phyloP scores from a whole-genome alignment of 73 alveolate genomes.

The Tetrahymena borealis region DNA sequence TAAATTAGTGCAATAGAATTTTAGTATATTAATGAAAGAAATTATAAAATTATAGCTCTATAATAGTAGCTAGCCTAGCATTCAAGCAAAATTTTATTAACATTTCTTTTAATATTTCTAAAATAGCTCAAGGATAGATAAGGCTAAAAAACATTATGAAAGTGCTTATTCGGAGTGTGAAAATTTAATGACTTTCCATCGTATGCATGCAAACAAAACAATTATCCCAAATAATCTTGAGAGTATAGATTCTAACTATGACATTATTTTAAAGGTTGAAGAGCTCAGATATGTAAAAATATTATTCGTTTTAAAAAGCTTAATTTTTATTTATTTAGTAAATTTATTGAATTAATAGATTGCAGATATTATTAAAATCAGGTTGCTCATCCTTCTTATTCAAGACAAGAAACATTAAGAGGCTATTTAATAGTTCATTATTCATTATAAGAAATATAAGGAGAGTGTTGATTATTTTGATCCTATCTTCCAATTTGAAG shows the following conservation, averaged over 20 bases:
- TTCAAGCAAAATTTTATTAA: too few species aligned
- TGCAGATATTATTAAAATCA: not conserved
- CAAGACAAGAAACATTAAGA: not conserved
- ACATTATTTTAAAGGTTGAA: not conserved
- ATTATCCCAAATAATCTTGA: not conserved
- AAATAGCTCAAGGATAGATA: not conserved
- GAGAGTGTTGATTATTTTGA: not conserved
- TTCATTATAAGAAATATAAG: not conserved
- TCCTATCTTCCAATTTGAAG: not conserved
- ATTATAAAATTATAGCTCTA: too few species aligned
- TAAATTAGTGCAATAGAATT: too few species aligned
- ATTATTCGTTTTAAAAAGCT: not conserved
- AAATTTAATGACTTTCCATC: not conserved
- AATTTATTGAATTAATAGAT: not conserved
- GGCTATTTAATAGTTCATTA: not conserved
- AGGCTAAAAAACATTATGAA: not conserved
- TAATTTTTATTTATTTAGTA: not conserved
- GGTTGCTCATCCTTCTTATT: not conserved
- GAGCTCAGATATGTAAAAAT: not conserved
- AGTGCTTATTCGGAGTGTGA: not conserved
- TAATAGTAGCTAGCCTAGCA: too few species aligned
- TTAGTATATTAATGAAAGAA: too few species aligned
- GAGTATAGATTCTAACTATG: not conserved
- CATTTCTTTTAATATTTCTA: too few species aligned
- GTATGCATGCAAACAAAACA: not conserved